Evolutionary conservation across 768 basidiomycete species (phyloP), one percentile per base, ranked within the genome.

Genomic region (Lactarius akahatsu): DNA sequence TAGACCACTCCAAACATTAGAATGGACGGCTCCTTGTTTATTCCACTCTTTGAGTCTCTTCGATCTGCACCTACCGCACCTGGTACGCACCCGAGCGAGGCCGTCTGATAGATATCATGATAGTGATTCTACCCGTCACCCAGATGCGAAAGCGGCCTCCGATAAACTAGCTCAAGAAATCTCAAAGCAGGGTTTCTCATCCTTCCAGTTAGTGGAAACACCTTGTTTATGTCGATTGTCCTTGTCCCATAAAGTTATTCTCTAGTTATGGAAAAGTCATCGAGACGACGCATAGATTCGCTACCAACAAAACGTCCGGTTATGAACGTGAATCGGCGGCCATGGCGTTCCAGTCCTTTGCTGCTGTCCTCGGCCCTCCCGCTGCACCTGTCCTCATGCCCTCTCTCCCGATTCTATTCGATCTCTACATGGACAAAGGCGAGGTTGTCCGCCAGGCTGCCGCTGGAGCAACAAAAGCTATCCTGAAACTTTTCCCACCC

Each of bases 341-440:
- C 57, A 85, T 94, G 67, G 92, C 84, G 9, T 90, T 90, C 74
- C 88, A 89, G 66, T 90, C 91, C 9, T 76, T 96, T 28, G 84
- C 90, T 58, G 80, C 78, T 54, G 80, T 86, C 62, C 81, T 94
- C 30, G 95, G 95, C 36, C 77, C 86, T 26, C 77, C 91, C 6
- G 78, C 81, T 62, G 91, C 86, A 45, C 92, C 94, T 20, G 77
- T 91, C 60, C 80, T 97, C 41, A 80, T 97, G 16, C 82, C 90
- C 2, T 89, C 88, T 52, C 85, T 98, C 61, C 84, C 92, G 20
- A 72, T 87, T 47, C 76, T 98, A 60, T 89, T 90, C 76, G 91
- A 95, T 61, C 82, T 95, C 45, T 89, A 91, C 77, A 90, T 91
- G 83, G 96, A 98, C 76, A 96, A 96, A 76, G 94, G 94, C 68